Base-by-base conservation (phyloP, 2,329 filamentous ascomycete species). In the Fusarium cyanostomum region DNA sequence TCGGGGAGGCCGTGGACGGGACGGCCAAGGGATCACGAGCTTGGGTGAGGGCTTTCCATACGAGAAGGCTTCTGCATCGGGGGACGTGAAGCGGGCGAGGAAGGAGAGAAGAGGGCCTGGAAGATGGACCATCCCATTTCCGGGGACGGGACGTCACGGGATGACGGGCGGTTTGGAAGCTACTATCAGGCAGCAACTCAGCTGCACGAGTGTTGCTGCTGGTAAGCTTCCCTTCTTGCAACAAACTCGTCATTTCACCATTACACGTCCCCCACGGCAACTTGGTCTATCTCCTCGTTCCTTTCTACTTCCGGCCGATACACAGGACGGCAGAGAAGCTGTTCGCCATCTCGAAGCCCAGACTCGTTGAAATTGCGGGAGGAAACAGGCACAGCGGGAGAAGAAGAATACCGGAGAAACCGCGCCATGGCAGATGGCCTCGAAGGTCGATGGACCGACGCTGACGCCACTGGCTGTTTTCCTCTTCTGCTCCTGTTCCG, bases 1-100 rank as follows among this genome's bases (percentile, higher is more conserved):
- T 65, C 57, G 64, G 61, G 30, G 54, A 15, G 42, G 52, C 64
- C 61, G 61, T 41, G 27, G 38, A 59, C 52, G 58, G 62, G 62
- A 11, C 56, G 35, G 46, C 35, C 50, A 41, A 51, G 42, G 41
- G 52, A 42, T 28, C 38, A 41, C 43, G 46, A 37, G 8, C 33
- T 37, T 16, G n/a, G 11, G 35, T 38, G 24, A n/a, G 26, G 50
- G 38, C 16, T 16, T 41, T 33, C 21, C 6, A 21, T 4, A 21
- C 21, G 21, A 21, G 21, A 21, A 21, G 21, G 21, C 21, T 33
- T 28, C 38, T 16, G 15, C n/a, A 12, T 26, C 15, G 24, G 31
- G 13, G 9, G 12, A 46, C 42, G 15, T 21, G 28, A 37, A 8
- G 24, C 18, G 46, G 11, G 39, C 26, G 13, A 31, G 34, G 24